phyloP scores from a whole-genome alignment of 495 filamentous ascomycete genomes.

The Aspergillus heteromorphus region DNA sequence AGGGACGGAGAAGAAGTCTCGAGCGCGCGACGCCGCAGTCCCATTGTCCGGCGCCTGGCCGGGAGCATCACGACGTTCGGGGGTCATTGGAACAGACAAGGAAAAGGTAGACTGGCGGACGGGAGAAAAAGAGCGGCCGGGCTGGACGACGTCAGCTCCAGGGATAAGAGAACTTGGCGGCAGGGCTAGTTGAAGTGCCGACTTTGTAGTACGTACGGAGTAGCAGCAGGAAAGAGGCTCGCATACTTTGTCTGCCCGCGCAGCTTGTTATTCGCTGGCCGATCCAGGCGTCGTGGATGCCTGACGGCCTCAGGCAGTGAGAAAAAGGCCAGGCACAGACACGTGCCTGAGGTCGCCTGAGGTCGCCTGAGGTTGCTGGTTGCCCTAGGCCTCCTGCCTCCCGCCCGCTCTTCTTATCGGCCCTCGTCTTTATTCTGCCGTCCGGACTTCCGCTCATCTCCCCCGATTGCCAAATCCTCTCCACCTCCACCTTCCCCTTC shows the following conservation, averaged over 20 bases:
- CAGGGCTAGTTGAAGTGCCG: background rate
- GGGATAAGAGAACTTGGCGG: background rate
- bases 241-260: background rate
- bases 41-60: constrained; percentile 19
- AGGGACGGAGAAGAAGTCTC: constrained; percentile 61
- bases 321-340: background rate
- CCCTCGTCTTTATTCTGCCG: background rate
- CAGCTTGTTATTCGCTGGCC: background rate
- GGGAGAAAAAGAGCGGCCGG: background rate
- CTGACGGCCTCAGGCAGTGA: background rate
- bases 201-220: no score
- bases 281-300: background rate
- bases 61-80: constrained; percentile 22
- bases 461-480: background rate
- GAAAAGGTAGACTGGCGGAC: background rate
- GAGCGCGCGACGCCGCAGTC: constrained; percentile 14
- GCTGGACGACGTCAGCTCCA: no score
- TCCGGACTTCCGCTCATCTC: background rate
- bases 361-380: no score
- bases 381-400: no score
- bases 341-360: background rate
- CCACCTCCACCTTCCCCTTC: background rate
- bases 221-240: background rate
- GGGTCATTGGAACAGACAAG: constrained; percentile 27
- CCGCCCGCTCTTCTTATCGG: background rate